phyloP scores from a whole-genome alignment of 2,329 filamentous ascomycete species.

The Chaetomiaceae sp. region DNA sequence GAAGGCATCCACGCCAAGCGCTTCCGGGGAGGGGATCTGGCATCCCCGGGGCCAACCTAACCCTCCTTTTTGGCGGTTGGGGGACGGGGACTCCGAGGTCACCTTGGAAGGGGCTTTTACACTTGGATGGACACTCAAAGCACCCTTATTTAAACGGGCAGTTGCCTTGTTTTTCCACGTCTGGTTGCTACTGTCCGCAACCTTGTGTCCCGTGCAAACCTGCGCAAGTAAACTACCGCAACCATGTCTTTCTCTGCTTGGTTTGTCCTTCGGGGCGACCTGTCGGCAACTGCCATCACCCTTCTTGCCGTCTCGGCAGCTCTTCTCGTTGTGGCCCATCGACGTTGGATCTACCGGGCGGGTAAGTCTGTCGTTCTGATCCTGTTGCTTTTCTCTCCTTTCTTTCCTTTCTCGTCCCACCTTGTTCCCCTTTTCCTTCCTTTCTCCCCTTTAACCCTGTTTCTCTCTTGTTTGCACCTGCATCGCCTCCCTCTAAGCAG shows the following conservation, averaged over 20 bases:
- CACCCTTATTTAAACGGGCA: neutral
- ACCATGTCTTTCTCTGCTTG: neutral
- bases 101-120: neutral
- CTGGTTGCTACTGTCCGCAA: neutral
- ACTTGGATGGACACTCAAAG: neutral
- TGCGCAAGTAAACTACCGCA: neutral
- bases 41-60: neutral
- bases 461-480: too few relatives aligned
- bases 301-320: neutral
- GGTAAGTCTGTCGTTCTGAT: neutral
- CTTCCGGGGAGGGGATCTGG: neutral
- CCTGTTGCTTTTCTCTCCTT: neutral
- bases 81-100: neutral
- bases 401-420: neutral
- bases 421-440: neutral
- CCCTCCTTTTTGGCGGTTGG: neutral
- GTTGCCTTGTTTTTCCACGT: neutral
- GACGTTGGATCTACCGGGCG: neutral
- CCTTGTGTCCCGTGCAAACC: neutral
- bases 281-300: neutral
- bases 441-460: neutral
- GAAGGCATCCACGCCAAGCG: conserved; percentile 1
- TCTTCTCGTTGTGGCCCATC: neutral
- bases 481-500: too few relatives aligned
- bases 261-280: neutral